phyloP scores from a whole-genome alignment of 495 filamentous ascomycete species.

The Halenospora varia region DNA sequence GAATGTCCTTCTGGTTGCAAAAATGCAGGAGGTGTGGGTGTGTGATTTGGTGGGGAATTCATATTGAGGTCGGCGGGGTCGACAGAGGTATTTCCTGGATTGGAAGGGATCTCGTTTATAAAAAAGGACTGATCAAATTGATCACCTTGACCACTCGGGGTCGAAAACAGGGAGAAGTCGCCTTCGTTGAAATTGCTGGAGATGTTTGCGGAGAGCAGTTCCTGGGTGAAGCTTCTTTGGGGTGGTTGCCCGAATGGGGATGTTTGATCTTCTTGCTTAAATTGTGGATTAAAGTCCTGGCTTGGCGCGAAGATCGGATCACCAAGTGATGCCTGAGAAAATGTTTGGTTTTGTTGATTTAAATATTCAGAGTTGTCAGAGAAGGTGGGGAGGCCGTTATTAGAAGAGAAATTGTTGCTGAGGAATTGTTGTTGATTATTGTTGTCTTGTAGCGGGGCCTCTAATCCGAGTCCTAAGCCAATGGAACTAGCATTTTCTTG shows the following conservation, averaged over 20 bases:
- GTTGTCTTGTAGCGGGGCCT: slow-evolving; percentile 12
- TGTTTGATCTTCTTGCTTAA: slow-evolving; percentile 19
- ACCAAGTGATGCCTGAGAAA: slow-evolving; percentile 13
- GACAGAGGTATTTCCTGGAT: slow-evolving; percentile 43
- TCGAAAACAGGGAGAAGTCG: slow-evolving; percentile 53
- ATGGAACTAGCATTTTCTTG: slow-evolving; percentile 18
- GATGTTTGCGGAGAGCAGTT: slow-evolving; percentile 26
- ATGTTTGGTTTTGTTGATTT: slow-evolving; percentile 20
- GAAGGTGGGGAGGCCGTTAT: slow-evolving; percentile 7
- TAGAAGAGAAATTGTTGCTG: slow-evolving; percentile 13
- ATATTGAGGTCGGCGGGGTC: slow-evolving; percentile 66
- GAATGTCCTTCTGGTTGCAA: slow-evolving; percentile 57
- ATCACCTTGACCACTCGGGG: slow-evolving; percentile 31
- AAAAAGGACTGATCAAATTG: slow-evolving; percentile 44
- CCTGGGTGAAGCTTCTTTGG: slow-evolving; percentile 25
- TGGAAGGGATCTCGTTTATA: slow-evolving; percentile 37
- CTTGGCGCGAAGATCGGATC: slow-evolving; percentile 11
- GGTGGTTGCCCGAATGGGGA: slow-evolving; percentile 14
- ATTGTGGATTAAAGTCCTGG: slow-evolving; percentile 22
- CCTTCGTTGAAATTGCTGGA: slow-evolving; percentile 37
- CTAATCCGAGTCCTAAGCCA: slow-evolving; percentile 23
- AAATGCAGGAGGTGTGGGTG: slow-evolving; percentile 66
- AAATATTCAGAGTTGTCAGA: slow-evolving; percentile 14
- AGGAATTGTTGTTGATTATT: slow-evolving; percentile 20
- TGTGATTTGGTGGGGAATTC: slow-evolving; percentile 57